A percentile compares a stretch with the other conserved stretches of the same genome.
Conservation (phyloP, 176 grass and related monocot genomes). For the Lolium perenne region DNA sequence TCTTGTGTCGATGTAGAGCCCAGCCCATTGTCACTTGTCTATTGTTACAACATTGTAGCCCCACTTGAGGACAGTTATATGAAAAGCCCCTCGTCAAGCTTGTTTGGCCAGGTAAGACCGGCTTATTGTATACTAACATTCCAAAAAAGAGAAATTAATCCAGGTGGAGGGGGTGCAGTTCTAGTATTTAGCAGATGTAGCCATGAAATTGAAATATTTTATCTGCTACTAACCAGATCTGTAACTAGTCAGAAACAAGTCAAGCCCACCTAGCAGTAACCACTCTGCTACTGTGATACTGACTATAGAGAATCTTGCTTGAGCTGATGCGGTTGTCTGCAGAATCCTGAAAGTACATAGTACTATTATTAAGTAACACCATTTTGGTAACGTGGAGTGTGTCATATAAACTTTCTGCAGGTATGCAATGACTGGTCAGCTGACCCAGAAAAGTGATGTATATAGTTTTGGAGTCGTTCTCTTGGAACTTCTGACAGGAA, state of each 20-base stretch:
- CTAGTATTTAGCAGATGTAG: not conserved
- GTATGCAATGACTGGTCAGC: slow-evolving; percentile 94
- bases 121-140: not conserved
- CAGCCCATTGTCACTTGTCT: not conserved
- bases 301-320: not conserved
- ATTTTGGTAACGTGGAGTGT: not conserved
- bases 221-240: not conserved
- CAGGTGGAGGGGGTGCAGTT: not conserved
- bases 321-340: not conserved
- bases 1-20: not conserved
- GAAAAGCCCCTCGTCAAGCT: not conserved
- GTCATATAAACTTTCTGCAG: slow-evolving; percentile 47
- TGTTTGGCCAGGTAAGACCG: not conserved
- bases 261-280: slow-evolving; percentile 2
- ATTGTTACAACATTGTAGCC: not conserved
- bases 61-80: not conserved
- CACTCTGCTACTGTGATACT: not conserved
- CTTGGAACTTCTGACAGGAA: slow-evolving; percentile 91
- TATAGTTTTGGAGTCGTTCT: slow-evolving; percentile 98
- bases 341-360: slow-evolving; percentile 1
- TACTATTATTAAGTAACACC: slow-evolving; percentile 33
- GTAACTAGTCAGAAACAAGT: not conserved
- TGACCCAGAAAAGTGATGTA: slow-evolving; percentile 95
- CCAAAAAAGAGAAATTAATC: not conserved
- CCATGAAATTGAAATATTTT: not conserved